Percentiles rank a stretch among this genome's conserved stretches.
phyloP scores from a whole-genome alignment of 352 stramenopile genomes.

The Phytophthora pistaciae region DNA sequence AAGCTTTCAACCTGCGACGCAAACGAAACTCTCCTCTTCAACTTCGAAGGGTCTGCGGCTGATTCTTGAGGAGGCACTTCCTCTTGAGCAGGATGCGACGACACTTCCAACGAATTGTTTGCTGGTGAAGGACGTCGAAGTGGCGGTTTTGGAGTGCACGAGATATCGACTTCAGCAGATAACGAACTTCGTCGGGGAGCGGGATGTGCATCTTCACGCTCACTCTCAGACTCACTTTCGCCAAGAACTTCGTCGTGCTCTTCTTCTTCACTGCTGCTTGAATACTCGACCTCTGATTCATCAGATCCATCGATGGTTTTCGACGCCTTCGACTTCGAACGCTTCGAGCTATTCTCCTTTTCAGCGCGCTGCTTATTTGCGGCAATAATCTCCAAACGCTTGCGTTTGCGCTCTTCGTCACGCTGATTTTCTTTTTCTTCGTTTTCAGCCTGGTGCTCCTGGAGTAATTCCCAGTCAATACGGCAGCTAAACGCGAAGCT shows the following conservation, averaged over 20 bases:
- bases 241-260: conserved; percentile 35
- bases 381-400: conserved; percentile 72
- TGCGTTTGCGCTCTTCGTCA: conserved; percentile 81
- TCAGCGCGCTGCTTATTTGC: conserved; percentile 40
- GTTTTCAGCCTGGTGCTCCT: conserved; percentile 86
- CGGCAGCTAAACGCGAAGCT: conserved; percentile 98
- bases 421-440: conserved; percentile 76
- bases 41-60: background rate
- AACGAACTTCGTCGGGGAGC: background rate
- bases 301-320: conserved; percentile 52
- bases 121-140: background rate
- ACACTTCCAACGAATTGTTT: conserved; percentile 24
- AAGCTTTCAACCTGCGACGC: conserved; percentile 21
- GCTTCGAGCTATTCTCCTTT: conserved; percentile 37
- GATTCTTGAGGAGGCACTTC: background rate
- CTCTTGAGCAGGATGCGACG: conserved; percentile 11
- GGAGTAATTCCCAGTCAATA: conserved; percentile 95
- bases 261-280: conserved; percentile 48
- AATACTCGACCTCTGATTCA: conserved; percentile 53
- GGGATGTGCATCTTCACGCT: conserved; percentile 33
- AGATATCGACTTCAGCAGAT: conserved; percentile 29
- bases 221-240: conserved; percentile 37
- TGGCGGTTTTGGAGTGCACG: conserved; percentile 29
- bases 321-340: conserved; percentile 41
- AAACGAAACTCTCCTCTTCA: conserved; percentile 42